A percentile compares a stretch with the other conserved stretches of the same genome.
These are phyloP conservation scores for Penicillium fuscoglaucum DNA, from an alignment of 2,329 filamentous ascomycete species.

Conservation along the genomic window DNA sequence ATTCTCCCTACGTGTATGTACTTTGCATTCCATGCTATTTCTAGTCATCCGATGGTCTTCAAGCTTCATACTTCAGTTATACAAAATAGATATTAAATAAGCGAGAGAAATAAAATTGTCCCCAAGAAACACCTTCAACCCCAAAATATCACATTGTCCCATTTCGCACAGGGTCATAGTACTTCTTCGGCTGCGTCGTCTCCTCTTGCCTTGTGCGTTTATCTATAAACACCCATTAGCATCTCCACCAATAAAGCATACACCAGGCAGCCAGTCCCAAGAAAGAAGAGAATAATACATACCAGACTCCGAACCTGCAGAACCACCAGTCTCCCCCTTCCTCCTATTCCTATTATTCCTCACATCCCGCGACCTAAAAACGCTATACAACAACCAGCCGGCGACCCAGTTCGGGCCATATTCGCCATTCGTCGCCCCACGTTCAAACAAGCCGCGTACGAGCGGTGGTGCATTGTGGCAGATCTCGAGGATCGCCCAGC, in stretches of 20 bases:
- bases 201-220: constrained; percentile 28
- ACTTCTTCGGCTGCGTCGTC: constrained; percentile 35
- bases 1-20: constrained; percentile 1
- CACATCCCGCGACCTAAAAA: constrained; percentile 49
- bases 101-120: not conserved
- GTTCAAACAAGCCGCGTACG: constrained; percentile 43
- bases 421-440: constrained; percentile 44
- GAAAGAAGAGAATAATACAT: constrained; percentile 3
- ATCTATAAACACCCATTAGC: constrained; percentile 12
- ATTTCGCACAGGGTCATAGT: constrained; percentile 47
- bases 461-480: constrained; percentile 43
- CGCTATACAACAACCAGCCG: constrained; percentile 49
- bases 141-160: constrained; percentile 26
- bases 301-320: constrained; percentile 18
- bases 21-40: constrained; percentile 4
- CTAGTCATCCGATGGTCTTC: not conserved
- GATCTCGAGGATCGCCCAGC: constrained; percentile 45
- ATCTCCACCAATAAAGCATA: not conserved
- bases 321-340: constrained; percentile 32
- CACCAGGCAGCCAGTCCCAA: not conserved
- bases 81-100: constrained; percentile 8
- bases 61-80: constrained; percentile 2
- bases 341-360: constrained; percentile 49
- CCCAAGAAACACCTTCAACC: not conserved
- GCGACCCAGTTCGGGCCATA: constrained; percentile 50